Evolutionary conservation across 108 stramenopile genomes (phyloP).

Genomic region (Craspedostauros australis): DNA sequence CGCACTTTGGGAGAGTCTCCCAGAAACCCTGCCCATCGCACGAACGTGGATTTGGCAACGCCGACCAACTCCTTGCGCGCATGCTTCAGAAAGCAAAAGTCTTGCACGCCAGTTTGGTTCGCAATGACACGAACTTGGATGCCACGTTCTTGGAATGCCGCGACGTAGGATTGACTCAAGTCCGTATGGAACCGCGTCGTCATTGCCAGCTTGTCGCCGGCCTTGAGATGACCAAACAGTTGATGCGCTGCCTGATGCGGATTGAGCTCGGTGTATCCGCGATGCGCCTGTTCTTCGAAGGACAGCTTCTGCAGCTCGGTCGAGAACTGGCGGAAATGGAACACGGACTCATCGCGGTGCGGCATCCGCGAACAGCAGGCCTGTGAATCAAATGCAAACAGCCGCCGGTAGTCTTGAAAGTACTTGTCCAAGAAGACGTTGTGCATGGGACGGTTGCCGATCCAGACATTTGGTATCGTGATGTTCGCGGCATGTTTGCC

Average conservation of each 20-base stretch:
- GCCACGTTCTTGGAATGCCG: constrained; percentile 27
- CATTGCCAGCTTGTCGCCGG: constrained; percentile 44
- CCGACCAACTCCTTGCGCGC: constrained; percentile 38
- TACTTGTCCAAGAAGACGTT: constrained; percentile 14
- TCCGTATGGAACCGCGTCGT: constrained; percentile 8
- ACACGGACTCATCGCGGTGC: constrained; percentile 18
- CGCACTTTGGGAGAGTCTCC: constrained; percentile 24
- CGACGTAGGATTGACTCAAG: constrained; percentile 13
- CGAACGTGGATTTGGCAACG: constrained; percentile 19
- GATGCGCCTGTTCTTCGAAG: constrained; percentile 4
- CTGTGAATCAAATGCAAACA: constrained; percentile 19
- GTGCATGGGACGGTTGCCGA: no score
- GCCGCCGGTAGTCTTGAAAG: constrained; percentile 10
- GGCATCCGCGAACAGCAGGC: constrained; percentile 14
- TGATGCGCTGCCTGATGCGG: constrained; percentile 20
- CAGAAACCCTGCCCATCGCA: constrained; percentile 35
- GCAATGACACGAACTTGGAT: constrained; percentile 25
- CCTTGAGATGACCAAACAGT: constrained; percentile 22
- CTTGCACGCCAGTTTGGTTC: constrained; percentile 25
- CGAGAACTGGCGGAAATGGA: constrained; percentile 21
- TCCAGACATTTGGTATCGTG: no score
- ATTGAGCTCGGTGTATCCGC: constrained; percentile 31
- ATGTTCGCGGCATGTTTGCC: no score
- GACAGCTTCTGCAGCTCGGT: constrained; percentile 6
- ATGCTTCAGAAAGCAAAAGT: constrained; percentile 49